These are phyloP conservation scores for Amanita rubescens DNA, from an alignment of 768 basidiomycete species.

Conservation along the genomic window DNA sequence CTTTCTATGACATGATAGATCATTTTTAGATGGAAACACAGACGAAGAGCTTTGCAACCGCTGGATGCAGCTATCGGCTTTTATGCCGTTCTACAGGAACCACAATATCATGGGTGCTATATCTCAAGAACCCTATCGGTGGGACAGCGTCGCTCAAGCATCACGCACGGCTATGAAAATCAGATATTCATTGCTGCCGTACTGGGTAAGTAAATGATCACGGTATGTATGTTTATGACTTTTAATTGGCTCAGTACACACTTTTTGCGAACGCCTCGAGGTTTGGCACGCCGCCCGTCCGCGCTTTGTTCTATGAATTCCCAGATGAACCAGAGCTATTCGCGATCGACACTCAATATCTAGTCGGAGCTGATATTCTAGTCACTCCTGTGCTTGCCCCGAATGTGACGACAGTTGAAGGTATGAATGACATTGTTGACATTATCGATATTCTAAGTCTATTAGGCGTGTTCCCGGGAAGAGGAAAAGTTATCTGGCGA, in stretches of 20 bases:
- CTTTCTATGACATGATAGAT: background rate
- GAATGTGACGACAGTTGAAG: slow-evolving; percentile 60
- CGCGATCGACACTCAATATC: slow-evolving; percentile 57
- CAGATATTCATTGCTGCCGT: slow-evolving; percentile 67
- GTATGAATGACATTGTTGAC: slow-evolving; percentile 25
- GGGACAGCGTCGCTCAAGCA: slow-evolving; percentile 74
- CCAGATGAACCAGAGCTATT: slow-evolving; percentile 61
- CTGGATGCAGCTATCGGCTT: slow-evolving; percentile 85
- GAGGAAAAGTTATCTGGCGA: slow-evolving; percentile 52
- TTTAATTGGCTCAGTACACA: slow-evolving; percentile 44
- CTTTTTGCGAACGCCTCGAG: slow-evolving; percentile 64
- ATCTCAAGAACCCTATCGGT: slow-evolving; percentile 74
- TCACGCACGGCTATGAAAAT: slow-evolving; percentile 64
- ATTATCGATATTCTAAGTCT: background rate
- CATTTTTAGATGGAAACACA: slow-evolving; percentile 43
- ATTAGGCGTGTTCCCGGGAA: slow-evolving; percentile 58
- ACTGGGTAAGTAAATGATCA: slow-evolving; percentile 52
- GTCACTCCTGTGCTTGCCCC: slow-evolving; percentile 71
- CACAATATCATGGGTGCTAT: slow-evolving; percentile 62
- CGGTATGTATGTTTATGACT: slow-evolving; percentile 1
- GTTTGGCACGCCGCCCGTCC: slow-evolving; percentile 61
- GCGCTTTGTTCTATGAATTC: slow-evolving; percentile 75
- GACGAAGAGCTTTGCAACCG: slow-evolving; percentile 78
- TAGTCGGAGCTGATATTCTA: slow-evolving; percentile 63
- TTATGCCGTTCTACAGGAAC: slow-evolving; percentile 77